Base-by-base conservation (phyloP, 1,284 basidiomycete genomes). In the Meripilus lineatus region DNA sequence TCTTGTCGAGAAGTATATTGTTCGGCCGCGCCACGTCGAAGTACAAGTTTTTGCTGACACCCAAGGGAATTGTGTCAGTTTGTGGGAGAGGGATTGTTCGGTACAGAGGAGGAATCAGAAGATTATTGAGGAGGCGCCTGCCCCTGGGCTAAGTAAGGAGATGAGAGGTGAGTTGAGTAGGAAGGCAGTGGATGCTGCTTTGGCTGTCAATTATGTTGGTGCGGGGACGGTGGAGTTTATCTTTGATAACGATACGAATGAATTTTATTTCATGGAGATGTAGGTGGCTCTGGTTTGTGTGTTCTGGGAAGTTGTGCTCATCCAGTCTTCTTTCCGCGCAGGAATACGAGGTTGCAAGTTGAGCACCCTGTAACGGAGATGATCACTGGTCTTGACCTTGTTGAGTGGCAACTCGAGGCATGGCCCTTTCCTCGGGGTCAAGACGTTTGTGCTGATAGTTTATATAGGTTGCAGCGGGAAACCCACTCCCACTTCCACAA, bases 341-440 rank as follows among this genome's bases (percentile, higher is more conserved):
- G 88, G 90, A 95, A 96, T 61, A 94, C 91, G 4, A 79, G 93
- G 39, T 63, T 97, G 24, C 93, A 96, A 66, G 93, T 94, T 32
- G 92, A 94, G 58, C 94, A 97, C 62, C 92, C 93, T 6, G 89
- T 97, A 15, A 94, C 93, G 0, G 93, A 96, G 64, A 93, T 93
- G 90, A 83, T 96, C 37, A 93, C 89, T 0, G 89, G 92, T 0
- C 72, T 93, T 28, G 93, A 97, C 58, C 77, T 97, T 4, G 93
- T 96, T 5, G 84, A 93, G 65, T 95, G 93, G 93, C 93, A 97
- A 63, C 71, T 97, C 17, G 84, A 89, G 69, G 87, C 84, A 51
- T 40, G 56, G 40, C 11, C 35, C 28, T 8, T 10, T 40, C 3
- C 22, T 22, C 11, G 4, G 23, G 8, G 36, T 17, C 14, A 5